These are phyloP conservation scores for Thraustochytrium striatum DNA, from an alignment of 352 stramenopile genomes.

Conservation along the genomic window DNA sequence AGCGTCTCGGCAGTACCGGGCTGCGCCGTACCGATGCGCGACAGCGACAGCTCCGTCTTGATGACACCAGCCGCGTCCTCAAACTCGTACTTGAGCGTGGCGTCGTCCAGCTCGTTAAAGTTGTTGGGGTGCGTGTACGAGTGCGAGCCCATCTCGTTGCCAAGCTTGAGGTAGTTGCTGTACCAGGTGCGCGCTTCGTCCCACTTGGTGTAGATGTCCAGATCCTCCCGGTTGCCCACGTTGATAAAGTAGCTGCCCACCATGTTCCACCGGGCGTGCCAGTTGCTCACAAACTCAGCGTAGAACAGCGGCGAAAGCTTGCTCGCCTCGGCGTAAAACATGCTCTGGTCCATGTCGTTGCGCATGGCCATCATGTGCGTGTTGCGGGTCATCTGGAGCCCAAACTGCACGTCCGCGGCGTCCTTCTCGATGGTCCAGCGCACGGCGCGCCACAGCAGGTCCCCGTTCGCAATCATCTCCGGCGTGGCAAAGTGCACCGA, in stretches of 20 bases:
- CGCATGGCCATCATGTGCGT: background rate
- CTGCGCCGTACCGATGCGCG: conserved; percentile 26
- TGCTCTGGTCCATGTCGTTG: conserved; percentile 38
- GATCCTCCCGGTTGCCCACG: conserved; percentile 12
- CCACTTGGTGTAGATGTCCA: conserved; percentile 40
- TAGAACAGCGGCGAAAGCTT: conserved; percentile 7
- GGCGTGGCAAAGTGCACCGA: conserved; percentile 44
- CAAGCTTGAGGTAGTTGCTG: background rate
- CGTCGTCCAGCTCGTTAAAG: conserved; percentile 16
- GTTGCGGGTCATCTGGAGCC: conserved; percentile 3
- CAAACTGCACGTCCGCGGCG: background rate
- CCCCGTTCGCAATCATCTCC: conserved; percentile 35
- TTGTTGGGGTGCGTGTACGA: conserved; percentile 47
- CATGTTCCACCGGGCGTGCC: conserved; percentile 37
- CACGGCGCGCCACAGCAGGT: conserved; percentile 34
- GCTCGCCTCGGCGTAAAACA: conserved; percentile 12
- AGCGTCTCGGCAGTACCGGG: conserved; percentile 23
- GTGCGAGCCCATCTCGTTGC: conserved; percentile 43
- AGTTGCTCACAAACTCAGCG: background rate
- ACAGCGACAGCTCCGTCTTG: conserved; percentile 1
- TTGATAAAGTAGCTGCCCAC: conserved; percentile 45
- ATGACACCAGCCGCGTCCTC: background rate
- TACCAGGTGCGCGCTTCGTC: background rate
- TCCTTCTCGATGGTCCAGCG: background rate
- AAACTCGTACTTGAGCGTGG: conserved; percentile 40